Percentiles rank a stretch among this genome's conserved stretches.
Conservation (phyloP, 768 basidiomycete species). For the Boletus pseudo-olivaceus region DNA sequence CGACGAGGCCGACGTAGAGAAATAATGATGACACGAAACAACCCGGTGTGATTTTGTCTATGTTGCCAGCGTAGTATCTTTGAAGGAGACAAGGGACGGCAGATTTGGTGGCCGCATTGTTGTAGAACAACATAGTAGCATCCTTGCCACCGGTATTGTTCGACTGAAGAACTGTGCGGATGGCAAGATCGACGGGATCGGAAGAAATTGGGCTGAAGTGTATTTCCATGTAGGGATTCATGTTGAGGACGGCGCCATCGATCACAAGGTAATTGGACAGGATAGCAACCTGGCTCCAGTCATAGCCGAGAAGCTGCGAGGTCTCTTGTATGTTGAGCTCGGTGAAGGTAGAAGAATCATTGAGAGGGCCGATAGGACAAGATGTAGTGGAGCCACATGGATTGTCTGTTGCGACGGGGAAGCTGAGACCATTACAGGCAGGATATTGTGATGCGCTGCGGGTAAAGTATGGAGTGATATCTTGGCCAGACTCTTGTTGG, state of each 20-base stretch:
- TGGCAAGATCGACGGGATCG: constrained; percentile 78
- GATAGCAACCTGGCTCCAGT: constrained; percentile 83
- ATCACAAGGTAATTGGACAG: constrained; percentile 78
- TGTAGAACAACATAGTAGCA: constrained; percentile 83
- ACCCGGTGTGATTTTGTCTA: constrained; percentile 94
- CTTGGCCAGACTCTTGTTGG: constrained; percentile 64
- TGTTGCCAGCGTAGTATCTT: constrained; percentile 90
- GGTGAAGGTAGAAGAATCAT: constrained; percentile 51
- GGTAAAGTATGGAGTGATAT: constrained; percentile 85
- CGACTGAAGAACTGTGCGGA: constrained; percentile 62
- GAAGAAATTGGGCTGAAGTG: constrained; percentile 64
- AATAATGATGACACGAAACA: constrained; percentile 90
- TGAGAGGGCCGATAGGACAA: constrained; percentile 68
- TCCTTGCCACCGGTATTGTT: constrained; percentile 70
- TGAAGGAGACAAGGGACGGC: constrained; percentile 78
- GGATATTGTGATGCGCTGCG: constrained; percentile 65
- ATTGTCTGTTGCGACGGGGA: constrained; percentile 66
- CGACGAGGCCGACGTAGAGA: constrained; percentile 84
- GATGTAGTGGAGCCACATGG: constrained; percentile 60
- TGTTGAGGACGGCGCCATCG: constrained; percentile 92
- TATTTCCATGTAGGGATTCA: constrained; percentile 77
- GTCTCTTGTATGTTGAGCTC: constrained; percentile 67
- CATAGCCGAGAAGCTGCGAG: constrained; percentile 72
- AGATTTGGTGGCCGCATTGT: constrained; percentile 56
- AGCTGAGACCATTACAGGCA: constrained; percentile 58